Base-by-base conservation (phyloP, 768 basidiomycete genomes). In the Guyanaporus albipodus region DNA sequence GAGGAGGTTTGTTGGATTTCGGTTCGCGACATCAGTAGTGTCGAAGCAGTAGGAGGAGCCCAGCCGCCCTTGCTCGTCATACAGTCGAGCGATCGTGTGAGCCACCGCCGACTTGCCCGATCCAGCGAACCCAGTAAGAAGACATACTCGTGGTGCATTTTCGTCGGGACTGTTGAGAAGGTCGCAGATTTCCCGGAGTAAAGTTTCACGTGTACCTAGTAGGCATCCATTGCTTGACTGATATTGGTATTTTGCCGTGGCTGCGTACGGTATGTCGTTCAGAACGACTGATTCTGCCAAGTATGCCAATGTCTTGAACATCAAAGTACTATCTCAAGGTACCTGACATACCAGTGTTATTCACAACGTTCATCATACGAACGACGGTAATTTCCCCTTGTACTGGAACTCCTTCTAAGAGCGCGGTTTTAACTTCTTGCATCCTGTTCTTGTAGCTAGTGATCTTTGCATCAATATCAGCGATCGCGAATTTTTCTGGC, bases 21-120 rank as follows among this genome's bases (percentile, higher is more conserved):
- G 60, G 35, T 24, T 53, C 27, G 45, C 48, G 10, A 55, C 31
- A 12, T 42, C 48, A 7, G 42, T 48, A 2, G 47, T 53, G 17
- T 56, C 46, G 46, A 70, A 64, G 44, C 59, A 70, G 17, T 58
- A 62, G 4, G 63, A 63, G 17, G 68, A 66, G 15, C 68, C 68
- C 2, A 69, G 47, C 22, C 68, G 57, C 27, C 48, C n/a, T 33
- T 65, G 52, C 10, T 46, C 46, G 10, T 63, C 56, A 22, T 65
- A 66, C 11, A 53, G 33, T 18, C 42, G 40, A 38, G 68, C 66
- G 18, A 65, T 58, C 8, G 61, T 55, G 37, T 65, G 59, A 4
- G 67, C 68, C 18, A 68, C 45, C 1, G 59, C 52, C 10, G 68
- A 66, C 41, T 69, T 68, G 15, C 66, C 67, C 1, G 63, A 68